Evolutionary conservation across 306 rosid species (phyloP).

Genomic region (Datisca glomerata): DNA sequence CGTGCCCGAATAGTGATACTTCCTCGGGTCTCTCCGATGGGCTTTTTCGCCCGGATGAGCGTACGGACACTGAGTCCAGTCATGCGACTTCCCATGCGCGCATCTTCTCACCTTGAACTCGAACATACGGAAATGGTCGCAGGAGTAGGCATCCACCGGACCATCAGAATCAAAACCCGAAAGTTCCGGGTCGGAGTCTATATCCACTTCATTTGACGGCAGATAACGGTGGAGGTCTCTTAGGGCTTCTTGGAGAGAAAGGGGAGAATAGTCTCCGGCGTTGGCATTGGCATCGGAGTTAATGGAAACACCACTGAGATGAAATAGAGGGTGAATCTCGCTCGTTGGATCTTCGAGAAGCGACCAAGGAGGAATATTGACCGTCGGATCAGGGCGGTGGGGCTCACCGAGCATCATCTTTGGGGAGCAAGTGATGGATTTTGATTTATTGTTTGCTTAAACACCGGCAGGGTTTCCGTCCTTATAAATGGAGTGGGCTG

Average conservation of each 20-base stretch:
- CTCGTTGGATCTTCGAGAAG: slow-evolving; percentile 42
- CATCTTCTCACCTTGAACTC: slow-evolving; percentile 89
- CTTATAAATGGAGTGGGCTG: no score
- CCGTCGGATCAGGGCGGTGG: slow-evolving; percentile 51
- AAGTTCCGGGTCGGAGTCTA: slow-evolving; percentile 45
- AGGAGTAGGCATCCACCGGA: slow-evolving; percentile 76
- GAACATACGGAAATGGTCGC: slow-evolving; percentile 85
- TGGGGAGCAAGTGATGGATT: not conserved
- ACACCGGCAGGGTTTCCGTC: slow-evolving; percentile 15
- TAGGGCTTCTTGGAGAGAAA: slow-evolving; percentile 41
- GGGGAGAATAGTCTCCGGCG: slow-evolving; percentile 35
- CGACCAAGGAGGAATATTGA: slow-evolving; percentile 63
- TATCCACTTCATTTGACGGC: slow-evolving; percentile 38
- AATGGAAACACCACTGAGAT: slow-evolving; percentile 26
- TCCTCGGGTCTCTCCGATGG: slow-evolving; percentile 87
- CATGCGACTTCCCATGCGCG: slow-evolving; percentile 89
- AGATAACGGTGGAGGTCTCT: slow-evolving; percentile 56
- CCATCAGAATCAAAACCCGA: slow-evolving; percentile 36
- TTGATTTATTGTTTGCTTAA: slow-evolving; percentile 21
- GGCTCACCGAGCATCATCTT: slow-evolving; percentile 71
- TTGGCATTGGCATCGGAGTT: slow-evolving; percentile 33
- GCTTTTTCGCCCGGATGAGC: slow-evolving; percentile 99
- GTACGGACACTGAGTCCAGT: slow-evolving; percentile 99
- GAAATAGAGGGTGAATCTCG: no score
- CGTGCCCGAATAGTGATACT: slow-evolving; percentile 77